Base-by-base conservation (phyloP, 306 rosid species). In the Citrullus mucosospermus region DNA sequence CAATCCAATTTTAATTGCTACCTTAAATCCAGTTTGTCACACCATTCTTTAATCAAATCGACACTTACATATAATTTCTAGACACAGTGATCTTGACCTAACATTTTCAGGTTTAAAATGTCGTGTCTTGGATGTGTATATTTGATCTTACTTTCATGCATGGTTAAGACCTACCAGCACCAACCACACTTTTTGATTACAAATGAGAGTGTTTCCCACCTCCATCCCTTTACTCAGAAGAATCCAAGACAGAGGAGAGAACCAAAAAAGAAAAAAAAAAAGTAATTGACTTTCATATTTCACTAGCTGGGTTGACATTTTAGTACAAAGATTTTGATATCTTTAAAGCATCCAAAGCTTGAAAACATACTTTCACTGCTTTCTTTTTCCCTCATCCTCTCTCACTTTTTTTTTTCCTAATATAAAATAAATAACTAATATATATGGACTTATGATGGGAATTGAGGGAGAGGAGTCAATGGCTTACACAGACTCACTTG, bases 121-220 rank as follows among this genome's bases (percentile, higher is more conserved):
- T 20, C 14, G 1, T 5, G 11, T 14, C 1, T 6, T 2, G 18
- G 17, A 12, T 2, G 11, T 0, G 28, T n/a, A 56, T 7, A 12
- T 32, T 61, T 16, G 25, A 65, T 32, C 1, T 65, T 25, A 10
- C 69, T 62, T 65, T 66, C 51, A 38, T 66, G 73, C 73, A 66
- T 18, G 75, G 75, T 76, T 76, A 80, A 82, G 87, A 75, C 84
- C 87, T 78, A 85, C 81, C 81, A 82, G 86, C 91, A 88, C 90
- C 90, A 90, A 85, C 85, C 85, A 76, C 16, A 70, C 59, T 85
- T 88, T 86, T 81, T 82, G 82, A 84, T 73, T 60, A 82, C 89
- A 85, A 85, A 85, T 86, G 92, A 91, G 83, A 91, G 89, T 90
- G 97, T 91, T 84, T 91, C 97, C 97, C 93, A 90, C 92, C 86